Conservation (phyloP, 139 green algal genomes). For the Tetratostichococcus sp. region DNA sequence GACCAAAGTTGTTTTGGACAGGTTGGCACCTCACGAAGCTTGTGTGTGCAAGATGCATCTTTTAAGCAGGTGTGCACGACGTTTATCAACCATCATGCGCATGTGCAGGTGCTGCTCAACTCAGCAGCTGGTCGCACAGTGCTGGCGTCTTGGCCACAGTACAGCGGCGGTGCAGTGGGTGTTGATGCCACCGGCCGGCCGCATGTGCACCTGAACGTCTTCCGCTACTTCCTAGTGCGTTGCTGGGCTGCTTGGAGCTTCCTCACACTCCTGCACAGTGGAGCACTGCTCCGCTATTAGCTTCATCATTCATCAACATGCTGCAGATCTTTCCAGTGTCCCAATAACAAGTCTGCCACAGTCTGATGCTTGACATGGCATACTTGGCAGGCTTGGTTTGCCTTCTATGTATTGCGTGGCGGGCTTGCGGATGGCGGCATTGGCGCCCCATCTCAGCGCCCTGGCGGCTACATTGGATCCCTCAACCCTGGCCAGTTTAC, state of each 20-base stretch:
- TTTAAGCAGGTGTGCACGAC: too few relatives aligned
- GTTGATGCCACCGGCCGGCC: slow-evolving; percentile 3
- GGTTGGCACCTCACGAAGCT: too few relatives aligned
- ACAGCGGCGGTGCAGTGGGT: slow-evolving; percentile 30
- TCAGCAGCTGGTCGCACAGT: slow-evolving; percentile 30
- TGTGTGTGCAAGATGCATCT: too few relatives aligned
- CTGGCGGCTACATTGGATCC: neutral
- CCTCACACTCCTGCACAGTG: too few relatives aligned
- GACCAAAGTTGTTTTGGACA: too few relatives aligned
- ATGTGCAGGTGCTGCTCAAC: slow-evolving; percentile 45
- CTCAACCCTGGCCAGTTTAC: neutral
- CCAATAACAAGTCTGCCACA: too few relatives aligned
- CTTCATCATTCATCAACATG: too few relatives aligned
- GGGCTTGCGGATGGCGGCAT: slow-evolving; percentile 9
- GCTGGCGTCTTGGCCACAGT: slow-evolving; percentile 74
- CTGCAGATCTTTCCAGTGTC: too few relatives aligned
- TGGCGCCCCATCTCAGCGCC: neutral
- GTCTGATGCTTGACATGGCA: too few relatives aligned
- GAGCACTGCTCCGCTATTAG: too few relatives aligned
- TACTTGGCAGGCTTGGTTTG: slow-evolving; percentile 44
- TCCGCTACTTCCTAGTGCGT: slow-evolving; percentile 69
- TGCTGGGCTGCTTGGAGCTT: too few relatives aligned
- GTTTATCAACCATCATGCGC: too few relatives aligned
- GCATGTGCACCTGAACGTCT: slow-evolving; percentile 56
- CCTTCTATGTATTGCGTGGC: slow-evolving; percentile 75